Conservation (phyloP, 306 rosid genomes). For the Geum urbanum region DNA sequence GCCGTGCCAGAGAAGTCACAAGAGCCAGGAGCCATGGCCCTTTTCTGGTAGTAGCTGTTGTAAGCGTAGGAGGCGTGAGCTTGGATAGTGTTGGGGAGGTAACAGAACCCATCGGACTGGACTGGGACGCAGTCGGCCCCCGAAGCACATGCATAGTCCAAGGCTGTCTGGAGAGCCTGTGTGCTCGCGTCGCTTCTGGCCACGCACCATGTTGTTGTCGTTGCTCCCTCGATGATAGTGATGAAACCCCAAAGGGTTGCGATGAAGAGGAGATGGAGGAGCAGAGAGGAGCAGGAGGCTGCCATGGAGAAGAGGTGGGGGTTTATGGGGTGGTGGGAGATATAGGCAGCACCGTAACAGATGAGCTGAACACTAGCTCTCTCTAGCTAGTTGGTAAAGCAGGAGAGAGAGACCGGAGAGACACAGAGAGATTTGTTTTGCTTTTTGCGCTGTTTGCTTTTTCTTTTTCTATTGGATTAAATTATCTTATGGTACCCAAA, state of each 20-base stretch:
- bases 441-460: neutral
- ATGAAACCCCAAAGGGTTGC: neutral
- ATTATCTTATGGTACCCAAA: too few relatives aligned
- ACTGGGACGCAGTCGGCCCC: slow-evolving; percentile 75
- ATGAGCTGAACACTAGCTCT: slow-evolving; percentile 13
- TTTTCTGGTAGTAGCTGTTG: slow-evolving; percentile 64
- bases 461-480: neutral
- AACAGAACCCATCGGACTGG: slow-evolving; percentile 62
- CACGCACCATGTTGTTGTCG: slow-evolving; percentile 65
- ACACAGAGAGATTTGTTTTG: too few relatives aligned
- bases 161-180: slow-evolving; percentile 54
- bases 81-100: slow-evolving; percentile 79
- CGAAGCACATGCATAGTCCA: slow-evolving; percentile 74
- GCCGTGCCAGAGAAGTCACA: slow-evolving; percentile 74
- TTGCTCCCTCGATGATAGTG: slow-evolving; percentile 17
- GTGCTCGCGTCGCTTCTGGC: slow-evolving; percentile 57
- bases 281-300: neutral
- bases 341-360: neutral
- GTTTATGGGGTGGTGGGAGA: slow-evolving; percentile 31
- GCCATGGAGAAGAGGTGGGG: slow-evolving; percentile 44
- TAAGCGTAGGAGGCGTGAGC: slow-evolving; percentile 95
- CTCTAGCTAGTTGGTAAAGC: slow-evolving; percentile 51
- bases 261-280: neutral
- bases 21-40: slow-evolving; percentile 62
- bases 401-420: too few relatives aligned